Evolutionary conservation across 306 rosid genomes (phyloP).

Genomic region (Cucurbita moschata): DNA sequence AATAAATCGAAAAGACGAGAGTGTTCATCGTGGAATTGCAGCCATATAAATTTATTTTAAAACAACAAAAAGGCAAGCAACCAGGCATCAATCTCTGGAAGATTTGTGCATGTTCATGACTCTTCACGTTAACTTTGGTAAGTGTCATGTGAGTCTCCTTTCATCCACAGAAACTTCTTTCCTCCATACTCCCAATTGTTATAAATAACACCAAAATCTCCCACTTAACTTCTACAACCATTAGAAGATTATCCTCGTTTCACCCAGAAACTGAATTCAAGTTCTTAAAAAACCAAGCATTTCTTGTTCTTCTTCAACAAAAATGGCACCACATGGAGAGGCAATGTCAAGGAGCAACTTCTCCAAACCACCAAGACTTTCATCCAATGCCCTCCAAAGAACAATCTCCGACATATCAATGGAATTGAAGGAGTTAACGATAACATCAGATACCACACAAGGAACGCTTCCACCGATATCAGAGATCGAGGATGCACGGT

Average conservation of each 20-base stretch:
- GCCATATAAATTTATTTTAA: background rate
- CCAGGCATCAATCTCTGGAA: slow-evolving; percentile 1
- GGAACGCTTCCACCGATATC: slow-evolving; percentile 41
- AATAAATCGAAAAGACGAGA: background rate
- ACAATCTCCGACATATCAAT: slow-evolving; percentile 67
- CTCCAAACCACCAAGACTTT: slow-evolving; percentile 39
- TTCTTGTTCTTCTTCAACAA: background rate
- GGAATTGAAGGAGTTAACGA: slow-evolving; percentile 35
- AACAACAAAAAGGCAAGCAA: background rate
- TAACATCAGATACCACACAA: background rate
- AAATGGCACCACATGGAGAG: slow-evolving; percentile 81
- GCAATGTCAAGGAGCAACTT: slow-evolving; percentile 20
- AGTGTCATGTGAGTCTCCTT: background rate
- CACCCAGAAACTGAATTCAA: background rate
- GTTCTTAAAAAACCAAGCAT: background rate
- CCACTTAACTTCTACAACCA: background rate
- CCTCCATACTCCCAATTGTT: background rate
- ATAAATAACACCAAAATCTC: slow-evolving; percentile 31
- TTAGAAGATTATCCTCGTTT: background rate
- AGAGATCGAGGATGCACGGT: slow-evolving; percentile 66
- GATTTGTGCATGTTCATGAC: slow-evolving; percentile 3
- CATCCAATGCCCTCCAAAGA: slow-evolving; percentile 45
- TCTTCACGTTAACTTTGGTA: background rate
- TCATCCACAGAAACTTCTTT: slow-evolving; percentile 10
- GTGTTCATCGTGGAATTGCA: background rate